These are phyloP conservation scores for Akanthomyces uredinophilus DNA, from an alignment of 2,329 filamentous ascomycete species.

Conservation along the genomic window DNA sequence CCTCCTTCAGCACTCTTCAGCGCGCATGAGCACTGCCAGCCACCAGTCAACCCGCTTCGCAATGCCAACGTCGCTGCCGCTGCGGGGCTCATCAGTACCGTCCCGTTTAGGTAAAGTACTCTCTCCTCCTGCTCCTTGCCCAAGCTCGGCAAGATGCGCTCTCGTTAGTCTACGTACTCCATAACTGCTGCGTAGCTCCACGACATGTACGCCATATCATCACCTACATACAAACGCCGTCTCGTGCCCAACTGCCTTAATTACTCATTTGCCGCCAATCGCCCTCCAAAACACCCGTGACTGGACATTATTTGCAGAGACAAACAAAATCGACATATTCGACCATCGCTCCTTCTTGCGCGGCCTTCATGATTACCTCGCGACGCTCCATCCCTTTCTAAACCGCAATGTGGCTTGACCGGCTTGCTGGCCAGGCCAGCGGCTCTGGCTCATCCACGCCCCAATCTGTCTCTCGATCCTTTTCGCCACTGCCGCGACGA, in stretches of 20 bases:
- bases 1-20: background rate
- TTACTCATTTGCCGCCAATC: background rate
- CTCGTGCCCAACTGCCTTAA: slow-evolving; percentile 1
- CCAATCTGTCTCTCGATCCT: slow-evolving; percentile 59
- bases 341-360: too few species aligned
- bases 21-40: background rate
- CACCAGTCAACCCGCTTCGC: background rate
- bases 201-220: slow-evolving; percentile 7
- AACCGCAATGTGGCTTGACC: slow-evolving; percentile 79
- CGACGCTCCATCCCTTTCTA: slow-evolving; percentile 8
- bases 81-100: background rate
- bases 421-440: slow-evolving; percentile 66
- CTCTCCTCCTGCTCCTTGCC: background rate
- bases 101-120: slow-evolving; percentile 9
- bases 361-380: slow-evolving; percentile 15
- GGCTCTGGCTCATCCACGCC: slow-evolving; percentile 55
- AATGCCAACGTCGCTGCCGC: background rate
- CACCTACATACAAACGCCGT: slow-evolving; percentile 8
- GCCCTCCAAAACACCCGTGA: background rate
- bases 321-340: background rate
- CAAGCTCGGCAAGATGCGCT: slow-evolving; percentile 7
- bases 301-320: too few species aligned
- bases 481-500: slow-evolving; percentile 65
- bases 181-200: slow-evolving; percentile 8
- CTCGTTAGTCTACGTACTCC: slow-evolving; percentile 2